A percentile compares a stretch with the other conserved stretches of the same genome.
Conservation (phyloP, 495 filamentous ascomycete genomes). For the Neurospora sp. region DNA sequence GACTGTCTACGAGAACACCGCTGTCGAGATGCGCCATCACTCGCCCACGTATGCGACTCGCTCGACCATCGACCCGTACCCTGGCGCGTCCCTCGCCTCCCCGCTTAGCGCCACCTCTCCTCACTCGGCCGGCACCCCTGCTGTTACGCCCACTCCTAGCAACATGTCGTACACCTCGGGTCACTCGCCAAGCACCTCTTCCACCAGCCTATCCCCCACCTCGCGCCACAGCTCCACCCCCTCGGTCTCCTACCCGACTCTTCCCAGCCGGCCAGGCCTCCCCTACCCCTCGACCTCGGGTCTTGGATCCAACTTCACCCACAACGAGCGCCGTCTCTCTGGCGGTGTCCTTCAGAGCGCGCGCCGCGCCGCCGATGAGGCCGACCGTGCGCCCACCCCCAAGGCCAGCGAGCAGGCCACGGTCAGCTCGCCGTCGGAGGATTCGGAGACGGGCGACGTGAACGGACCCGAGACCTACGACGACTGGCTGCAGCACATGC, state of each 20-base stretch:
- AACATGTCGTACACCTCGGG: conserved; percentile 74
- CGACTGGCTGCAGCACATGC: conserved; percentile 75
- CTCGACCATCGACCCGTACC: conserved; percentile 32
- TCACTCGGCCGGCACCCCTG: conserved; percentile 57
- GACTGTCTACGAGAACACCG: conserved; percentile 83
- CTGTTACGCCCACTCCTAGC: conserved; percentile 84
- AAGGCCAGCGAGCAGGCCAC: conserved; percentile 31
- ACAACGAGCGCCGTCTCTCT: conserved; percentile 71
- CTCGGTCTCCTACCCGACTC: conserved; percentile 68
- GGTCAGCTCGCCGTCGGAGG: conserved; percentile 35
- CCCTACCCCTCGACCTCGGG: conserved; percentile 65
- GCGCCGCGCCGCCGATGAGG: conserved; percentile 26
- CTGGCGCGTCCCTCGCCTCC: conserved; percentile 49
- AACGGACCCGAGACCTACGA: conserved; percentile 43
- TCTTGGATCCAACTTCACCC: conserved; percentile 71
- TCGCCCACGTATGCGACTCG: conserved; percentile 54
- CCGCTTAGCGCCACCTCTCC: conserved; percentile 51
- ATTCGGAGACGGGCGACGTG: conserved; percentile 31
- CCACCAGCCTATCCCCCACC: conserved; percentile 52
- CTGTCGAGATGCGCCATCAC: conserved; percentile 55
- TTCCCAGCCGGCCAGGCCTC: conserved; percentile 44
- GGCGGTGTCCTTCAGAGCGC: conserved; percentile 75
- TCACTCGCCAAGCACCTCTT: conserved; percentile 68
- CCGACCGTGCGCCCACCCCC: conserved; percentile 41
- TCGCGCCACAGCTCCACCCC: conserved; percentile 48